phyloP scores from a whole-genome alignment of 2,329 filamentous ascomycete genomes.

The Trichoderma koningiopsis region DNA sequence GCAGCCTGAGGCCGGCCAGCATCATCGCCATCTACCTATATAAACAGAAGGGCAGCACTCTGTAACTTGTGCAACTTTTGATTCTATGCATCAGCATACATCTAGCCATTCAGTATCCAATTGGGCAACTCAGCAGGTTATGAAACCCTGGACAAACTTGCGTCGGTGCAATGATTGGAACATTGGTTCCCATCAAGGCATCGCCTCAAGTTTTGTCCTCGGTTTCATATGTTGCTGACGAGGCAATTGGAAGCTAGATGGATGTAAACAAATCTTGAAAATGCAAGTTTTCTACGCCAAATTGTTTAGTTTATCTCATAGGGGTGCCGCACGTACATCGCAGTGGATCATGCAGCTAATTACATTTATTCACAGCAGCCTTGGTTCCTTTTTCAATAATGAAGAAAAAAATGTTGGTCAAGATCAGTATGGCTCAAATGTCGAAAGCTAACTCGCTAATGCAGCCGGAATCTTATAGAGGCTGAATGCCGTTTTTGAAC shows the following conservation, averaged over 20 bases:
- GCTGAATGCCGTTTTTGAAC: neutral
- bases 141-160: neutral
- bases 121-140: neutral
- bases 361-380: neutral
- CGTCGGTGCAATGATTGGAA: neutral
- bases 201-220: neutral
- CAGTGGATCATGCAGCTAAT: neutral
- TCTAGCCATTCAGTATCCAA: neutral
- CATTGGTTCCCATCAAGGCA: neutral
- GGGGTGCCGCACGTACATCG: neutral
- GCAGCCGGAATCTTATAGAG: neutral
- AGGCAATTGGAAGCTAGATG: neutral
- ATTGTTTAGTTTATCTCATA: neutral
- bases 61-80: neutral
- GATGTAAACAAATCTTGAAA: neutral
- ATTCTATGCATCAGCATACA: neutral
- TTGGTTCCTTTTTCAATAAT: neutral
- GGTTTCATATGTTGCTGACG: neutral
- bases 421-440: neutral
- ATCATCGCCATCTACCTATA: neutral
- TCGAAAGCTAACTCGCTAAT: neutral
- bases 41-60: neutral
- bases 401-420: neutral
- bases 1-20: neutral
- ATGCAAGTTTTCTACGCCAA: neutral